These are phyloP conservation scores for Hypoxylon perforatum DNA, from an alignment of 495 filamentous ascomycete species.

Conservation along the genomic window DNA sequence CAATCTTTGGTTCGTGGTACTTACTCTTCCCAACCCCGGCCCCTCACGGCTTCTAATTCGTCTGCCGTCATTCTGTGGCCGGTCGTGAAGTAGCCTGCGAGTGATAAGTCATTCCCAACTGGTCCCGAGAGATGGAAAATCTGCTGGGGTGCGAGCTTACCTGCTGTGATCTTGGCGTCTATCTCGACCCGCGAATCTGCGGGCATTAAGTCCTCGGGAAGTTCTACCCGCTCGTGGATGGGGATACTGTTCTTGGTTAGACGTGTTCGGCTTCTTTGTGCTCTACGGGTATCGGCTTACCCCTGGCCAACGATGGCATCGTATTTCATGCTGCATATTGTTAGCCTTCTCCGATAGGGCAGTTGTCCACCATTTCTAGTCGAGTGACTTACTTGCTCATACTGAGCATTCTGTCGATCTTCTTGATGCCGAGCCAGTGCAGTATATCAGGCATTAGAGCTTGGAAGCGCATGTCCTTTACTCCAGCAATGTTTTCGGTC, in stretches of 20 bases:
- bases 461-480: slow-evolving; percentile 99
- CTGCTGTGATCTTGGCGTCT: slow-evolving; percentile 97
- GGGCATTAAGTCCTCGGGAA: slow-evolving; percentile 94
- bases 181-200: slow-evolving; percentile 97
- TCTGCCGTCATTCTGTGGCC: slow-evolving; percentile 89
- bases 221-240: slow-evolving; percentile 91
- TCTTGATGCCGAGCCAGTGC: slow-evolving; percentile 98
- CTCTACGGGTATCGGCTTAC: slow-evolving; percentile 52
- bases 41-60: slow-evolving; percentile 85
- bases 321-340: slow-evolving; percentile 84
- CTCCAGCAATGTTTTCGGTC: slow-evolving; percentile 96
- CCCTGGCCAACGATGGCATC: slow-evolving; percentile 97
- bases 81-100: slow-evolving; percentile 79
- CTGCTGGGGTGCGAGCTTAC: slow-evolving; percentile 68
- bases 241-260: slow-evolving; percentile 70
- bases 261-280: slow-evolving; percentile 17
- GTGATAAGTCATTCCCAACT: slow-evolving; percentile 38
- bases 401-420: slow-evolving; percentile 98
- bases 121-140: not conserved
- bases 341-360: slow-evolving; percentile 25
- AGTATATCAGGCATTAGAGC: slow-evolving; percentile 99
- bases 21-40: slow-evolving; percentile 92
- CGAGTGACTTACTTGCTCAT: slow-evolving; percentile 85
- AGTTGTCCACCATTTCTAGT: slow-evolving; percentile 15
- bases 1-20: slow-evolving; percentile 41